Percentiles rank a stretch among this genome's conserved stretches.
Evolutionary conservation across 345 rosid species (phyloP).

Genomic region (Bruguiera sexangula): DNA sequence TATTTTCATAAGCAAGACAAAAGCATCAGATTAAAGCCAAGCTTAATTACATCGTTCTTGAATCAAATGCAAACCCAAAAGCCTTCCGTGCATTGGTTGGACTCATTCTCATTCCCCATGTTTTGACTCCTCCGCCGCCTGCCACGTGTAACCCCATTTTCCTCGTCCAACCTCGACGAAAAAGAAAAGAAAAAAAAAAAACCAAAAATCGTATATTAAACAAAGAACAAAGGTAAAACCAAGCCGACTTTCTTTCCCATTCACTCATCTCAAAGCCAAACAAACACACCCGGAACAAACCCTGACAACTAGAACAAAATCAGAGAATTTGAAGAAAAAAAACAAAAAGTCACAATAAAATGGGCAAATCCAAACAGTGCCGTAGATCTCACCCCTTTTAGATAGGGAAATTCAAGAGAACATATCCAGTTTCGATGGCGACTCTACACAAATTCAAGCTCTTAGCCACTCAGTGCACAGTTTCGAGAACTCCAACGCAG

Average conservation of each 20-base stretch:
- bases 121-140: background rate
- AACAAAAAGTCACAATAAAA: background rate
- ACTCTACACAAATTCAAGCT: slow-evolving; percentile 82
- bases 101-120: background rate
- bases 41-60: background rate
- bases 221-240: background rate
- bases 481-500: slow-evolving; percentile 55
- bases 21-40: too few species aligned
- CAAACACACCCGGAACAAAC: too few species aligned
- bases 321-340: too few species aligned
- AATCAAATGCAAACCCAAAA: background rate
- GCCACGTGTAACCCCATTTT: slow-evolving; percentile 2
- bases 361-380: background rate
- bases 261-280: too few species aligned
- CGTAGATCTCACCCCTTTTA: slow-evolving; percentile 5
- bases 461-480: slow-evolving; percentile 75
- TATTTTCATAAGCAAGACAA: too few species aligned
- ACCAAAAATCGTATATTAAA: background rate
- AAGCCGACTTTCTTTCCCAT: too few species aligned
- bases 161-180: background rate
- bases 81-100: background rate
- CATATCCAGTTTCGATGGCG: slow-evolving; percentile 39
- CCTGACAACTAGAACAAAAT: too few species aligned
- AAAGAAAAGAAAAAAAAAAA: background rate
- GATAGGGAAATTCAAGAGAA: background rate